Base-by-base conservation (phyloP, 1,139 yeast genomes). In the Nakaseomyces sp. region DNA sequence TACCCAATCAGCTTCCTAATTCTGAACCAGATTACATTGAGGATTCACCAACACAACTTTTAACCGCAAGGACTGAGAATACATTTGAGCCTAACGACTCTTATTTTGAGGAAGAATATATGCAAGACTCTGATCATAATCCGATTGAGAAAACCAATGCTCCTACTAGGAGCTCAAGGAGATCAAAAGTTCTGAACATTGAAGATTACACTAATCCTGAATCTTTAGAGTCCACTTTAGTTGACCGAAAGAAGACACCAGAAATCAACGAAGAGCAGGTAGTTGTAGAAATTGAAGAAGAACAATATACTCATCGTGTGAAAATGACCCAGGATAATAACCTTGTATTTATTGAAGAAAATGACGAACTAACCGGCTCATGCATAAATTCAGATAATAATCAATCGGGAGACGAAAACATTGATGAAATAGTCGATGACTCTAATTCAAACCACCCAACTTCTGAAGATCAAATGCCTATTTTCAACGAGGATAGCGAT, bases 11-110 rank as follows among this genome's bases (percentile, higher is more conserved):
- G 4, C 36, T 32, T 17, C 36, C 36, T 24, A 32, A 32, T 32
- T 32, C 36, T 19, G 36, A 32, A 32, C 36, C 36, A 32, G 36
- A 32, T 32, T 32, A 32, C 16, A 12, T 32, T 19, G 22, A 32
- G 5, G 32, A 29, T 15, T 6, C 13, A 5, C 6, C 10, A n/a
- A 26, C 30, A 9, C 30, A 26, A n/a, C 5, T n/a, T 7, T 8
- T n/a, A 5, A n/a, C 30, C 6, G 13, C 30, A 7, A 26, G 10
- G 5, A n/a, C 5, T 22, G 25, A 9, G 25, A 22, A 9, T 22
- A 9, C 6, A 22, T 22, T 22, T 22, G 25, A 22, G 25, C 6
- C 25, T 22, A 22, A 9, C 6, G 25, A 32, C 18, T 18, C 12
- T 6, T 15, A 13, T 17, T 18, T 24, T 6, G 24, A 32, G 7